Base-by-base conservation (phyloP, 2,329 filamentous ascomycete species). In the Waltergamsia citrina region DNA sequence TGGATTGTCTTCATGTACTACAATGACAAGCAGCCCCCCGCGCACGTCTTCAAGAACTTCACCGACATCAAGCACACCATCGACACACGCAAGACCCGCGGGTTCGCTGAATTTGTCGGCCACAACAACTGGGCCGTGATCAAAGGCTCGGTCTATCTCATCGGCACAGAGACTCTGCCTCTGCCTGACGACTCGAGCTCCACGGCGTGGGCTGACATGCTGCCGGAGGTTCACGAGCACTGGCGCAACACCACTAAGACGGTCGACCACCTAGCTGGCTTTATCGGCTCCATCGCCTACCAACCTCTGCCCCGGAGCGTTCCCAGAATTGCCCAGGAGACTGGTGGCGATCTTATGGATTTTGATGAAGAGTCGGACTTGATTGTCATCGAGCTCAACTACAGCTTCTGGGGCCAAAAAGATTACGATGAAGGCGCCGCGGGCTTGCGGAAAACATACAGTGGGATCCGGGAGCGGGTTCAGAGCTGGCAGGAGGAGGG, bases 1-100 rank as follows among this genome's bases (percentile, higher is more conserved):
- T 77, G 71, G 70, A 61, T 74, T 37, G 50, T 81, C 38, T 79
- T 79, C 51, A 48, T 74, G 23, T 79, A 76, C 56, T 80, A 79
- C 50, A 71, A 81, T 48, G 76, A 70, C 2, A 62, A 65, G 0
- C 50, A 54, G 36, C 67, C 66, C 1, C 74, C 75, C 1, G 45
- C 55, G 3, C 66, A 58, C 5, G 62, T 71, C 3, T 79, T 81
- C 38, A 59, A 65, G 36, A 65, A 67, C 36, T 81, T 43, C 34
- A 38, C 38, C 27, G 28, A 34, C 19, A 30, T 37, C 9, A 19
- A 25, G 5, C 64, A 63, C 2, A 40, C 53, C 1, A 44, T 60
- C 24, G 67, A 71, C 43, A 67, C 56, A 7, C 55, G 54, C 38
- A 65, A 69, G 48, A 65, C 59, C 5, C 68, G 62, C 43, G 63